Evolutionary conservation across 129 eudicot genomes (phyloP).

Genomic region (Erigeron canadensis): DNA sequence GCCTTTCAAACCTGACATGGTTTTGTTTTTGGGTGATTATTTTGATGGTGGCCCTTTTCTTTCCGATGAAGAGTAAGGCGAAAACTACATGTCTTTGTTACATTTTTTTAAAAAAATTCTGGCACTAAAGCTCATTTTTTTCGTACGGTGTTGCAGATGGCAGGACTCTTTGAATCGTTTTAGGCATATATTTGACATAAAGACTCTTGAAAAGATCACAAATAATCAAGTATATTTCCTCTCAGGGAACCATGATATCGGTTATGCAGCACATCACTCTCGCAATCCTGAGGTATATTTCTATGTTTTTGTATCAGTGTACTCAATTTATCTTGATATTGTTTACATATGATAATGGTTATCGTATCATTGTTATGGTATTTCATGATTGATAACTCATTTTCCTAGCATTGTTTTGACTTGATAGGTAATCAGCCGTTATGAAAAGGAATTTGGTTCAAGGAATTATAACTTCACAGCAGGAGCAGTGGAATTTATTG

Average conservation of each 20-base stretch:
- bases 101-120: background rate
- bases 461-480: conserved; percentile 64
- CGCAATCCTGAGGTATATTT: conserved; percentile 64
- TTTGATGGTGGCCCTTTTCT: conserved; percentile 82
- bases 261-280: conserved; percentile 65
- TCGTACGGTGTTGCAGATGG: conserved; percentile 58
- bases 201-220: conserved; percentile 44
- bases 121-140: conserved; percentile 12
- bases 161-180: conserved; percentile 84
- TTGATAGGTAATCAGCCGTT: conserved; percentile 66
- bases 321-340: background rate
- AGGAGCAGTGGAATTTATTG: conserved; percentile 85
- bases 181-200: conserved; percentile 75
- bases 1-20: conserved; percentile 77
- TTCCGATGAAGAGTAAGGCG: conserved; percentile 86
- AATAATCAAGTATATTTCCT: conserved; percentile 58
- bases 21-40: conserved; percentile 91
- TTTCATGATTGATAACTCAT: background rate
- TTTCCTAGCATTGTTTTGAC: conserved; percentile 12
- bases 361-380: background rate
- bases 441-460: conserved; percentile 75
- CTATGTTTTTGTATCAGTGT: conserved; percentile 9
- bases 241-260: conserved; percentile 93
- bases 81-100: background rate
- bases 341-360: background rate